phyloP scores from a whole-genome alignment of 345 rosid species.

The Salix viminalis region DNA sequence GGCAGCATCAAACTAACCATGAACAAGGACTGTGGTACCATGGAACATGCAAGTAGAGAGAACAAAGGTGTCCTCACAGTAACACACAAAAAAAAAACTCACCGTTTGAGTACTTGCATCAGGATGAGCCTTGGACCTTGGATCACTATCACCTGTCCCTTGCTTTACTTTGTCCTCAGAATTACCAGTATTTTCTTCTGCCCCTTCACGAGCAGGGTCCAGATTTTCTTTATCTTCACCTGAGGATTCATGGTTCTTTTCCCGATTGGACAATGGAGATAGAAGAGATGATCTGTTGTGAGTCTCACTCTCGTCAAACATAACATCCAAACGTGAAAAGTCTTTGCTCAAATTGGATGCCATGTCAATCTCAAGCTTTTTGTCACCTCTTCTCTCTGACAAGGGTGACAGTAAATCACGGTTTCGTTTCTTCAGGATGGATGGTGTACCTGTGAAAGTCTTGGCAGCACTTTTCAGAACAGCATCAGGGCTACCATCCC shows the following conservation, averaged over 20 bases:
- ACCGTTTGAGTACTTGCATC: constrained; percentile 28
- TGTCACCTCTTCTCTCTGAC: constrained; percentile 71
- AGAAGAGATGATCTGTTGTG: constrained; percentile 26
- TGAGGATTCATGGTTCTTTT: constrained; percentile 22
- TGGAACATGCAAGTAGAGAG: too few relatives aligned
- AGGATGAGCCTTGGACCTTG: constrained; percentile 31
- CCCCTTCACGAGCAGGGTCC: constrained; percentile 21
- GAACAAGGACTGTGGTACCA: too few relatives aligned
- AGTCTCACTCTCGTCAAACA: constrained; percentile 52
- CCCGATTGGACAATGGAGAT: constrained; percentile 34
- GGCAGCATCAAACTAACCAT: background rate
- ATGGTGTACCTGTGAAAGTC: constrained; percentile 69
- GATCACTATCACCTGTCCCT: constrained; percentile 23
- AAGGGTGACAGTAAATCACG: constrained; percentile 87
- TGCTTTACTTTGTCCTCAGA: constrained; percentile 29
- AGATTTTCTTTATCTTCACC: constrained; percentile 56
- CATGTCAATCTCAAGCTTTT: constrained; percentile 72
- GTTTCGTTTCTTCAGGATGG: constrained; percentile 79
- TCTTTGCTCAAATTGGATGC: constrained; percentile 65
- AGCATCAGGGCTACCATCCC: constrained; percentile 67
- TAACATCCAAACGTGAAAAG: constrained; percentile 80
- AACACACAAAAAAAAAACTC: constrained; percentile 17
- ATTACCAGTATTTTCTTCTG: constrained; percentile 24
- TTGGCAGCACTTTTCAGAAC: constrained; percentile 72
- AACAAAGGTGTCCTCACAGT: too few relatives aligned